Conservation (phyloP, 805 yeast species). For the Sugiyamaella chiloensis region DNA sequence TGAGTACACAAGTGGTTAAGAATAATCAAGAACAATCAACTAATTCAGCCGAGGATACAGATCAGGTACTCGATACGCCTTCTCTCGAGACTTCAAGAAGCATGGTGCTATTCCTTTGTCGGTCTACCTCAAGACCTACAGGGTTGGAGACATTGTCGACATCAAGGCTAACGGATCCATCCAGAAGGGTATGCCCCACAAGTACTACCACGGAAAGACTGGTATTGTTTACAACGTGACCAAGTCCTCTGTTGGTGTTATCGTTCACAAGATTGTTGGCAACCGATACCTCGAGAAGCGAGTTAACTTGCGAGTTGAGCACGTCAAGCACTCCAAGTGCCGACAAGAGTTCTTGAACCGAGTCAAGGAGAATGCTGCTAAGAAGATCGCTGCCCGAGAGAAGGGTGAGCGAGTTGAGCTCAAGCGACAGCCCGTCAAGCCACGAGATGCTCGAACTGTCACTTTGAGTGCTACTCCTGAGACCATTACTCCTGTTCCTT, state of each 20-base stretch:
- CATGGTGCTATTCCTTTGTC: slow-evolving; percentile 94
- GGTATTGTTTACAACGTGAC: slow-evolving; percentile 99
- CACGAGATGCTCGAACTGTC: slow-evolving; percentile 89
- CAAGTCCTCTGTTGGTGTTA: slow-evolving; percentile 97
- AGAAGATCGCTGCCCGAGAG: slow-evolving; percentile 91
- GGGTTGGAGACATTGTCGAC: slow-evolving; percentile 99
- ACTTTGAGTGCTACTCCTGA: slow-evolving; percentile 83
- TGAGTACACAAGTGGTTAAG: neutral
- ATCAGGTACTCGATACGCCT: slow-evolving; percentile 99
- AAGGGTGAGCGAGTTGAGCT: slow-evolving; percentile 86
- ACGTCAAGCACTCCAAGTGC: slow-evolving; percentile 99
- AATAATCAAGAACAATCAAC: neutral
- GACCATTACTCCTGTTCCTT: slow-evolving; percentile 98
- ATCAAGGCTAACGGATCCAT: slow-evolving; percentile 98
- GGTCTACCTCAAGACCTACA: slow-evolving; percentile 96
- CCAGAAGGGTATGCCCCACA: slow-evolving; percentile 99
- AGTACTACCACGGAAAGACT: slow-evolving; percentile 99
- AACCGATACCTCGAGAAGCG: slow-evolving; percentile 99
- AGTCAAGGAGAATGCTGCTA: slow-evolving; percentile 95
- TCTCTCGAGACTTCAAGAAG: slow-evolving; percentile 99
- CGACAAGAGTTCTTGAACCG: slow-evolving; percentile 98
- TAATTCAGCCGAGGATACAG: slow-evolving; percentile 99
- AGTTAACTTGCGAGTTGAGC: slow-evolving; percentile 97
- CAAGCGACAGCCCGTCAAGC: slow-evolving; percentile 98
- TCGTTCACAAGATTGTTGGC: slow-evolving; percentile 97